A percentile compares a stretch with the other conserved stretches of the same genome.
phyloP scores from a whole-genome alignment of 2,329 filamentous ascomycete genomes.

The Huntiella decipiens region DNA sequence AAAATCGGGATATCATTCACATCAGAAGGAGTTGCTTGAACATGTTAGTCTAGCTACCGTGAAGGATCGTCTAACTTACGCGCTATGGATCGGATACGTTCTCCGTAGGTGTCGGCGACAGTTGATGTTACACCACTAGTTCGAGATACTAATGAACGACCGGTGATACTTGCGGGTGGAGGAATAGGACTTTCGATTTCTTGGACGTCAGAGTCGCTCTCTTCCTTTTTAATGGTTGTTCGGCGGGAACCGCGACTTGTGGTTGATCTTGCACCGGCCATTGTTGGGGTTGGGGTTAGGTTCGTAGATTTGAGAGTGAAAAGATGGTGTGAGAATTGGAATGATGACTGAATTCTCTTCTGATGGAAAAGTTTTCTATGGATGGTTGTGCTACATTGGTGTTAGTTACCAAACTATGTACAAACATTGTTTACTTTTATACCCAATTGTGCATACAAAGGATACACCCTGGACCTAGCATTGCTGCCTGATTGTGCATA shows the following conservation, averaged over 20 bases:
- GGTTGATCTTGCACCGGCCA: neutral
- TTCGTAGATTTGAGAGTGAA: too few species aligned
- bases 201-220: neutral
- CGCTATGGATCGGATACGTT: constrained; percentile 1
- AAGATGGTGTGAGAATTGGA: too few species aligned
- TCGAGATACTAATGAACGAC: neutral
- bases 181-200: neutral
- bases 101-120: constrained; percentile 3
- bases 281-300: too few species aligned
- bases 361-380: too few species aligned
- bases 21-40: constrained; percentile 21
- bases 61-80: neutral
- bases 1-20: constrained; percentile 12
- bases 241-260: neutral
- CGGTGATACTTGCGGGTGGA: neutral
- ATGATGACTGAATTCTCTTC: too few species aligned
- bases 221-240: neutral
- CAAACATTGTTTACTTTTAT: too few species aligned
- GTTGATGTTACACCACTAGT: neutral
- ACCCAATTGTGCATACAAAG: too few species aligned
- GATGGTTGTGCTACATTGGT: too few species aligned
- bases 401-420: too few species aligned
- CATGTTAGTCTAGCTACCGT: neutral
- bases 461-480: too few species aligned
- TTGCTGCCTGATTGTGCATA: too few species aligned